Base-by-base conservation (phyloP, 345 rosid genomes). In the Arabis hirsuta region DNA sequence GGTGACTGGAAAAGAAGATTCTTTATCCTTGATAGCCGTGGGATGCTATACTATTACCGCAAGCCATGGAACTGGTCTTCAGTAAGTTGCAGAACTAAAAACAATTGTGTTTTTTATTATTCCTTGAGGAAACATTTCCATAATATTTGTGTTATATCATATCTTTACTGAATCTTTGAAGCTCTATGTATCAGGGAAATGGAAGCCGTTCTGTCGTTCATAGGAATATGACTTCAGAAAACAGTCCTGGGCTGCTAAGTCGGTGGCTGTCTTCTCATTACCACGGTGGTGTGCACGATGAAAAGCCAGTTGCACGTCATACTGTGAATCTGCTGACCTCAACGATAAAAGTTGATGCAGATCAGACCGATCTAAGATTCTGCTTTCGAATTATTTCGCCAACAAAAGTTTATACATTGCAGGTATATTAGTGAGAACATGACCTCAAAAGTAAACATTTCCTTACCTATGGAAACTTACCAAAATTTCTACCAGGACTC, bases 1-100 rank as follows among this genome's bases (percentile, higher is more conserved):
- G 92, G 86, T 64, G 88, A 87, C 58, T 89, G 96, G 92, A 89
- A 89, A 74, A 84, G 96, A 79, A 84, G 96, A 65, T 89, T 80
- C 79, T 89, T 89, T 81, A 86, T 89, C 52, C 92, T 89, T 64
- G 96, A 89, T 75, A 89, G 88, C 75, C 85, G 90, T 55, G 96
- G 96, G 73, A 82, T 87, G 89, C 78, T 89, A 65, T 89, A 89
- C 64, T 89, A 89, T 75, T 87, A 89, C 74, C 96, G 96, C n/a
- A 89, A 85, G 76, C 86, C 85, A 43, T 82, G 82, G 81, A 67
- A 77, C 62, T 83, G 84, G 86, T 62, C 83, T 76, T 77, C 87
- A 41, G 93, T 84, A 83, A 87, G 92, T 78, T 46, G 12, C 41
- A 41, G 60, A 59, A 26, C 47, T 19, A 52, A 60, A 48, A 67